Conservation (phyloP, 192 early-diverging fungal genomes). For the Coemansia sp. region DNA sequence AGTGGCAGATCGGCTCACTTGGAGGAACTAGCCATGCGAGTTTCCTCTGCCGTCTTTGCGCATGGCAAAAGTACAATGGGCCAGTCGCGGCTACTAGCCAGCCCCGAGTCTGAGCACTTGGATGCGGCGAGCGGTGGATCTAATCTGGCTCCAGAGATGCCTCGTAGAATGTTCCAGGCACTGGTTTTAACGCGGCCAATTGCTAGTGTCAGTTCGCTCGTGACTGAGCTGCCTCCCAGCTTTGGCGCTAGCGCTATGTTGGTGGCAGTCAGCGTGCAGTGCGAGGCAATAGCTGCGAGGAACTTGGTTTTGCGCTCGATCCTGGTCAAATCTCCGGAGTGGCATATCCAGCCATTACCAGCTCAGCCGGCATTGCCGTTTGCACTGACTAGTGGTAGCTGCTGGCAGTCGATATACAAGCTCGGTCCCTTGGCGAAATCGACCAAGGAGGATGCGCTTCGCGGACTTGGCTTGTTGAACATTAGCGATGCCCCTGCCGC, state of each 20-base stretch:
- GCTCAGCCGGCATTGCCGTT: conserved; percentile 18
- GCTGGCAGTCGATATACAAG: conserved; percentile 31
- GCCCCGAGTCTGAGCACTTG: background rate
- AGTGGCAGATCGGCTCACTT: conserved; percentile 31
- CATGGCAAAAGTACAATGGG: conserved; percentile 3
- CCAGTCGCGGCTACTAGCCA: background rate
- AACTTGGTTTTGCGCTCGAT: conserved; percentile 19
- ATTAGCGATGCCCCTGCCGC: background rate
- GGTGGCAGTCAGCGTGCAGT: conserved; percentile 27
- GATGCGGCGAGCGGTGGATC: background rate
- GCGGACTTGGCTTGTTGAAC: conserved; percentile 26
- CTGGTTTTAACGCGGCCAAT: conserved; percentile 35
- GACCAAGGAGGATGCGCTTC: conserved; percentile 3
- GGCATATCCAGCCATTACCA: conserved; percentile 36
- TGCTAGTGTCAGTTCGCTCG: conserved; percentile 20
- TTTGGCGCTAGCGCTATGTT: conserved; percentile 38
- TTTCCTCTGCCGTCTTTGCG: conserved; percentile 31
- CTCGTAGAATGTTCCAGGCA: conserved; percentile 37
- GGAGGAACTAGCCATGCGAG: conserved; percentile 39
- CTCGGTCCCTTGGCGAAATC: conserved; percentile 11
- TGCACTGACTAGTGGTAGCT: conserved; percentile 9
- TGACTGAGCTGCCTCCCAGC: conserved; percentile 29
- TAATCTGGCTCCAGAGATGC: conserved; percentile 2
- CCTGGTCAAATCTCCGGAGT: conserved; percentile 20
- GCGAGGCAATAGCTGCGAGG: conserved; percentile 2